These are phyloP conservation scores for Mycena alexandri DNA, from an alignment of 768 basidiomycete species.

Conservation along the genomic window DNA sequence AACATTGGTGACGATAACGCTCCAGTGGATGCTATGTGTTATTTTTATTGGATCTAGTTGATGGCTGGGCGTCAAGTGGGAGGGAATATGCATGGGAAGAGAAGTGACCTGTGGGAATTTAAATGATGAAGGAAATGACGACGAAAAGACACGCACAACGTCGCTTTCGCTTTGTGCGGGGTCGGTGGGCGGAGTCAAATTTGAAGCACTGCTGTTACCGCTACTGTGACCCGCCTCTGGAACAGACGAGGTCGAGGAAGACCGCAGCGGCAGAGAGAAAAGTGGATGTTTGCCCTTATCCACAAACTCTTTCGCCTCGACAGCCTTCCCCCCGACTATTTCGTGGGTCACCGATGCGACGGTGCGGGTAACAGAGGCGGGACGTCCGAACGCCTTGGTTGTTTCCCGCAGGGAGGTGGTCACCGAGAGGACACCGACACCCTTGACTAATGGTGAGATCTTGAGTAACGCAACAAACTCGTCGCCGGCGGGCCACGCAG, in stretches of 20 bases:
- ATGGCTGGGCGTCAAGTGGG: constrained; percentile 77
- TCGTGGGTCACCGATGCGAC: constrained; percentile 78
- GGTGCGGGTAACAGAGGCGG: constrained; percentile 64
- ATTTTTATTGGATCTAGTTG: constrained; percentile 80
- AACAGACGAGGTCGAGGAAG: not conserved
- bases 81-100: constrained; percentile 71
- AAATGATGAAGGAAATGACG: not conserved
- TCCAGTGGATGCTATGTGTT: constrained; percentile 86
- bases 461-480: constrained; percentile 84
- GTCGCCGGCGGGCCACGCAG: constrained; percentile 95
- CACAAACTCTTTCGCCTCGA: constrained; percentile 46
- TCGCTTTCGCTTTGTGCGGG: constrained; percentile 33
- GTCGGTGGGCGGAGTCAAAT: constrained; percentile 15
- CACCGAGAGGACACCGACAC: constrained; percentile 79
- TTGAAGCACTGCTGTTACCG: not conserved
- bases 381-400: constrained; percentile 70
- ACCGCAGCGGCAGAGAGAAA: constrained; percentile 8
- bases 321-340: constrained; percentile 70
- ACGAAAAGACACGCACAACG: constrained; percentile 19
- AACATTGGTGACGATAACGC: constrained; percentile 80
- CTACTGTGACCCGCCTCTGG: constrained; percentile 24
- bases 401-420: constrained; percentile 83
- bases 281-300: constrained; percentile 28
- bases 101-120: constrained; percentile 56
- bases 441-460: constrained; percentile 89